A percentile compares a stretch with the other conserved stretches of the same genome.
Evolutionary conservation across 1,284 basidiomycete species (phyloP).

Genomic region (Ceratobasidium theobromae): DNA sequence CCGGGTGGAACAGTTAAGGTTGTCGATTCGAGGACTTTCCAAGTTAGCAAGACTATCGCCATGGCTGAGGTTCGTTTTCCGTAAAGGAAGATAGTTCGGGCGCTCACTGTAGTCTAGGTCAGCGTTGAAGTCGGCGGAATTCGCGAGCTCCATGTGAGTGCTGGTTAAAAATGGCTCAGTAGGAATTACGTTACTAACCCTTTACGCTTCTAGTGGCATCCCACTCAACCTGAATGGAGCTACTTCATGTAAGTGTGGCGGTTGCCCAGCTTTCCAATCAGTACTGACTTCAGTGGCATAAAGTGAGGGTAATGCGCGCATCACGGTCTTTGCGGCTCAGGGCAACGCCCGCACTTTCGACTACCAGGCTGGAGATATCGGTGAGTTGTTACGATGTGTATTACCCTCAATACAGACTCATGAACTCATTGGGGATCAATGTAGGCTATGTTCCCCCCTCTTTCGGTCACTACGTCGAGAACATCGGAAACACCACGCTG

Average conservation of each 20-base stretch:
- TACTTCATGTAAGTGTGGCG: conserved; percentile 38
- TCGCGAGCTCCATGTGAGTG: conserved; percentile 56
- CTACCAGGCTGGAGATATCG: conserved; percentile 66
- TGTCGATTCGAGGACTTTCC: conserved; percentile 16
- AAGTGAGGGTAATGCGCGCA: conserved; percentile 22
- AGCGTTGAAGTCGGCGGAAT: not conserved
- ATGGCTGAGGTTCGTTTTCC: conserved; percentile 16
- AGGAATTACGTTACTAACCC: conserved; percentile 15
- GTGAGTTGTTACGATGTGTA: conserved; percentile 49
- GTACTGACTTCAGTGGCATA: not conserved
- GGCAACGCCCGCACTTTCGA: conserved; percentile 68
- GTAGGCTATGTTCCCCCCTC: conserved; percentile 52
- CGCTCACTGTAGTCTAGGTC: no score
- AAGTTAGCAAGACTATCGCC: conserved; percentile 15
- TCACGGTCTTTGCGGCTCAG: conserved; percentile 53
- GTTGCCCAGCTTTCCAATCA: not conserved
- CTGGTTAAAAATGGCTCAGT: not conserved
- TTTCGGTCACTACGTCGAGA: conserved; percentile 12
- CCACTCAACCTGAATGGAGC: conserved; percentile 39
- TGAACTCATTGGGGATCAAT: not conserved
- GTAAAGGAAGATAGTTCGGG: no score
- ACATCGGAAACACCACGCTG: conserved; percentile 6
- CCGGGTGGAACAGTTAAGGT: conserved; percentile 13
- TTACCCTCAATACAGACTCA: conserved; percentile 35
- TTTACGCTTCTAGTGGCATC: conserved; percentile 17